Conservation (phyloP, 2,329 filamentous ascomycete genomes). For the Simplicillium aogashimaense region DNA sequence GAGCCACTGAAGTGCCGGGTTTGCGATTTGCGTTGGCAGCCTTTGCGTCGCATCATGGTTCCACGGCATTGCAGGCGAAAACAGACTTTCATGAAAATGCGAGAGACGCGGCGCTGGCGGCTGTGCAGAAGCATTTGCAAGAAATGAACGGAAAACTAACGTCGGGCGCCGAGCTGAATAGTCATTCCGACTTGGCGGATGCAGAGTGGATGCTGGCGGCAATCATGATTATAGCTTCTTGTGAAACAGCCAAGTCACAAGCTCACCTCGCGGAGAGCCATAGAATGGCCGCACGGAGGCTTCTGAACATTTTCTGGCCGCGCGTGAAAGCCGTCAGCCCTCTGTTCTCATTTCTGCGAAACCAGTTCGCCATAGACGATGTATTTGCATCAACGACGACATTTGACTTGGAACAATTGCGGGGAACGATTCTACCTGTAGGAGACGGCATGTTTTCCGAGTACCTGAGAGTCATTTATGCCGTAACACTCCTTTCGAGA, state of each 20-base stretch:
- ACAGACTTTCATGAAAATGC: slow-evolving; percentile 15
- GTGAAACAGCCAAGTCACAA: slow-evolving; percentile 18
- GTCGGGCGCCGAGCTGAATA: slow-evolving; percentile 11
- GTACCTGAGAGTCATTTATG: slow-evolving; percentile 12
- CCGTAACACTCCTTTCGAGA: slow-evolving; percentile 11
- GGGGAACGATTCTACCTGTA: slow-evolving; percentile 12
- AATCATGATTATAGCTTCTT: slow-evolving; percentile 16
- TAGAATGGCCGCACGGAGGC: slow-evolving; percentile 15
- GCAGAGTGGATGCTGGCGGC: slow-evolving; percentile 20
- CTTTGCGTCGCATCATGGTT: slow-evolving; percentile 17
- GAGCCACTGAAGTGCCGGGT: slow-evolving; percentile 15
- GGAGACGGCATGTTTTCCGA: slow-evolving; percentile 15
- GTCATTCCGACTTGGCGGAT: slow-evolving; percentile 13
- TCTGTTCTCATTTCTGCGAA: slow-evolving; percentile 17
- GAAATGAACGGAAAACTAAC: slow-evolving; percentile 15
- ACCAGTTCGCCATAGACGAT: slow-evolving; percentile 18
- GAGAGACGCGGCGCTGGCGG: slow-evolving; percentile 15
- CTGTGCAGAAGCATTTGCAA: slow-evolving; percentile 13
- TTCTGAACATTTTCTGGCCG: slow-evolving; percentile 17
- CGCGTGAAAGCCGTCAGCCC: slow-evolving; percentile 8
- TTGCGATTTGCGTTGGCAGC: slow-evolving; percentile 18
- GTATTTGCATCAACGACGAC: slow-evolving; percentile 17
- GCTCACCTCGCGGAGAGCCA: slow-evolving; percentile 16
- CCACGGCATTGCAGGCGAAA: slow-evolving; percentile 10
- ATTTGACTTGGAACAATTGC: slow-evolving; percentile 13